Evolutionary conservation across 805 yeast genomes (phyloP).

Genomic region (Myxozyma neotropica): DNA sequence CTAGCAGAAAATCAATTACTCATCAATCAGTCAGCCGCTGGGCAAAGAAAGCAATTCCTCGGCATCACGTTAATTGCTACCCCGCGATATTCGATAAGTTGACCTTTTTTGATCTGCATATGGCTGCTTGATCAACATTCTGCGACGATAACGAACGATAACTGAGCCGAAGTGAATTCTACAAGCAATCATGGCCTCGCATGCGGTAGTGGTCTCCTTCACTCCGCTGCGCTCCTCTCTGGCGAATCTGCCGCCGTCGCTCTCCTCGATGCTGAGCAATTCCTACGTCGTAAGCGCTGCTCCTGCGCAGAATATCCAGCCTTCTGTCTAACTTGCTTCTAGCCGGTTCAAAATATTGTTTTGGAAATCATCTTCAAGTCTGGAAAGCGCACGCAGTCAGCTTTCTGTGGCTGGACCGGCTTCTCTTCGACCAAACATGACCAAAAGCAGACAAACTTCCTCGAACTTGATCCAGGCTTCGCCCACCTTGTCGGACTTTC

Average conservation of each 20-base stretch:
- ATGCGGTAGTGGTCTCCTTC: slow-evolving; percentile 43
- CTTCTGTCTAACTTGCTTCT: neutral
- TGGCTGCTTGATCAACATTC: too few species aligned
- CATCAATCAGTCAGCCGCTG: too few species aligned
- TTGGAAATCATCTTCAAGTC: slow-evolving; percentile 21
- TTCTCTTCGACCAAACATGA: slow-evolving; percentile 43
- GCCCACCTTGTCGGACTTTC: slow-evolving; percentile 55
- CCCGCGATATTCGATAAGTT: too few species aligned
- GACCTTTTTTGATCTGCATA: too few species aligned
- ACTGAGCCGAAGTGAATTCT: too few species aligned
- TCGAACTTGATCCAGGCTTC: slow-evolving; percentile 71
- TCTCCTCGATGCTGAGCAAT: slow-evolving; percentile 51
- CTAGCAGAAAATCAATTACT: too few species aligned
- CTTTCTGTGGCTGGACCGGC: slow-evolving; percentile 71
- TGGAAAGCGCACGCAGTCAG: slow-evolving; percentile 27
- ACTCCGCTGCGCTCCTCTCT: slow-evolving; percentile 52
- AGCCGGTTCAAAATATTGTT: slow-evolving; percentile 58
- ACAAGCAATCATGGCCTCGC: slow-evolving; percentile 35
- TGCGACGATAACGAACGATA: too few species aligned
- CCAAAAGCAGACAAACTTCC: slow-evolving; percentile 27
- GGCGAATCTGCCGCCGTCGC: slow-evolving; percentile 56
- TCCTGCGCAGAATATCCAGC: neutral
- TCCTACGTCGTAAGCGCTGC: slow-evolving; percentile 51
- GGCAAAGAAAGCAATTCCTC: too few species aligned
- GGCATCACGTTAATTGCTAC: too few species aligned